Percentiles rank a stretch among this genome's conserved stretches.
Evolutionary conservation across 2,329 filamentous ascomycete genomes (phyloP).

Genomic region (Metarhizium humberi): DNA sequence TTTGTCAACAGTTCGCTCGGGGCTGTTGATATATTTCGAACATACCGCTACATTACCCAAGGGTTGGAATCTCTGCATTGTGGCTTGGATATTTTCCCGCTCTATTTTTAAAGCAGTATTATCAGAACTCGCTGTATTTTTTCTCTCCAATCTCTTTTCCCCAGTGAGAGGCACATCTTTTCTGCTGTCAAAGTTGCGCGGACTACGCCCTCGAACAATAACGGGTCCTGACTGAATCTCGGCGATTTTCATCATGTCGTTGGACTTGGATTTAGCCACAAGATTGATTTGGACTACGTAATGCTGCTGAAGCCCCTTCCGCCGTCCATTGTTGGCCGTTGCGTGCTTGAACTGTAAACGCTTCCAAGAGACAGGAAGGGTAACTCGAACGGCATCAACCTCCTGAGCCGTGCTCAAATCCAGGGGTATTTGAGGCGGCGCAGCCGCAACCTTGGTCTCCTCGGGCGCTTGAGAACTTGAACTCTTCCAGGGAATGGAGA

Average conservation of each 20-base stretch:
- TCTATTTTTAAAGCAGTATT: conserved; percentile 23
- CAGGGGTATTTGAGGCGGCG: conserved; percentile 45
- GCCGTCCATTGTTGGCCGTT: conserved; percentile 88
- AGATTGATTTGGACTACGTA: conserved; percentile 84
- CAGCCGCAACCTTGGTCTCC: conserved; percentile 37
- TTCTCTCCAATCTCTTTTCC: conserved; percentile 38
- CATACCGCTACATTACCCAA: conserved; percentile 26
- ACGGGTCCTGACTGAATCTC: conserved; percentile 89
- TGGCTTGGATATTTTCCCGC: conserved; percentile 19
- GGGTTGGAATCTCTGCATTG: conserved; percentile 21
- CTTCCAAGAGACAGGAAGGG: conserved; percentile 85
- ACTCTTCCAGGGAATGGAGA: conserved; percentile 94
- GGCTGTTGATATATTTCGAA: background rate
- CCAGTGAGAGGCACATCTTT: conserved; percentile 71
- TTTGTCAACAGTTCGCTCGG: conserved; percentile 8
- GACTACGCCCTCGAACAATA: conserved; percentile 86
- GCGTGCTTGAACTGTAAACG: conserved; percentile 91
- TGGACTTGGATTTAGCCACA: conserved; percentile 59
- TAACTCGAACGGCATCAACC: conserved; percentile 71
- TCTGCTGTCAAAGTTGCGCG: conserved; percentile 85
- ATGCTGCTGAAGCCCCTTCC: conserved; percentile 92
- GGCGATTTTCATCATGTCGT: conserved; percentile 64
- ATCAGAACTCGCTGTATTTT: conserved; percentile 28
- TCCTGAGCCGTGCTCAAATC: conserved; percentile 51
- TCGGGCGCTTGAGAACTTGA: conserved; percentile 45